phyloP scores from a whole-genome alignment of 1,284 basidiomycete genomes.

The Papiliotrema fonsecae region DNA sequence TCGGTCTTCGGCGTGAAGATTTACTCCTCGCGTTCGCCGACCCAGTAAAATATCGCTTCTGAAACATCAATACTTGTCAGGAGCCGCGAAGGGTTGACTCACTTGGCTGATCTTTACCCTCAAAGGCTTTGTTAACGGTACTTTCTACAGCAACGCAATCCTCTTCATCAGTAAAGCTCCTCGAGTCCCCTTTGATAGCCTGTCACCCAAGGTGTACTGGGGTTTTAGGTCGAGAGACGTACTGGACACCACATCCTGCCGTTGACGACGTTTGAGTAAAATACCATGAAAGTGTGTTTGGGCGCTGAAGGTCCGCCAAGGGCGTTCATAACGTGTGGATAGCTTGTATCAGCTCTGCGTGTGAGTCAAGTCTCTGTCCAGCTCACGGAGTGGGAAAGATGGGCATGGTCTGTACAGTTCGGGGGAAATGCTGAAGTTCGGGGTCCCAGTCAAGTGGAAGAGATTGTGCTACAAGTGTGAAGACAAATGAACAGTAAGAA shows the following conservation, averaged over 20 bases:
- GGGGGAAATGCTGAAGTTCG: not conserved
- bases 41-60: constrained; percentile 64
- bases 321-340: constrained; percentile 39
- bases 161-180: constrained; percentile 51
- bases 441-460: not conserved
- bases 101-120: constrained; percentile 54
- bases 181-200: too few relatives aligned
- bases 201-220: too few relatives aligned
- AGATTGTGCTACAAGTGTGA: not conserved
- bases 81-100: constrained; percentile 5
- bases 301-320: constrained; percentile 39
- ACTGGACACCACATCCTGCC: constrained; percentile 51
- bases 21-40: constrained; percentile 64
- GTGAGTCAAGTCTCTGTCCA: too few relatives aligned
- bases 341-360: constrained; percentile 23
- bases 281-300: constrained; percentile 42
- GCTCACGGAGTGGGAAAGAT: constrained; percentile 15
- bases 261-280: constrained; percentile 46
- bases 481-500: not conserved
- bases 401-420: constrained; percentile 5
- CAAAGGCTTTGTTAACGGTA: constrained; percentile 58
- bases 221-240: constrained; percentile 10
- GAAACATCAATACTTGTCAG: not conserved
- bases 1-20: constrained; percentile 29
- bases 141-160: constrained; percentile 67